Percentiles rank a stretch among this genome's conserved stretches.
Conservation (phyloP, 495 filamentous ascomycete species). For the Aspergillus bridgeri region DNA sequence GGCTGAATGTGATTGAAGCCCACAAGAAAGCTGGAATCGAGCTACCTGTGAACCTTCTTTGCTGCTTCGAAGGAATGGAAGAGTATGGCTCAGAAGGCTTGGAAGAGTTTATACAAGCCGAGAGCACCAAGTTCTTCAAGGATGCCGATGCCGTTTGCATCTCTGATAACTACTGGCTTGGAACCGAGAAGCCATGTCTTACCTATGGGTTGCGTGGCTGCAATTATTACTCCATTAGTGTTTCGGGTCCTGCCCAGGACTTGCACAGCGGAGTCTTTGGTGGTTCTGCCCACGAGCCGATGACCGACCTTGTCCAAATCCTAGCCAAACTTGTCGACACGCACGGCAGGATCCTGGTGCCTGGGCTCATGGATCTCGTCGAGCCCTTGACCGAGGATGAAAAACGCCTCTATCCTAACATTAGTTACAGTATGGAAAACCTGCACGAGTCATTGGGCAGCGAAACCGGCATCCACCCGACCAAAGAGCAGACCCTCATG, state of each 20-base stretch:
- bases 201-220: constrained; percentile 97
- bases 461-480: constrained; percentile 76
- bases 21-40: constrained; percentile 93
- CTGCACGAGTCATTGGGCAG: constrained; percentile 86
- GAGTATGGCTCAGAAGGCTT: constrained; percentile 97
- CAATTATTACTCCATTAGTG: constrained; percentile 90
- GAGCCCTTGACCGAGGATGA: constrained; percentile 84
- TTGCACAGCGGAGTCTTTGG: constrained; percentile 96
- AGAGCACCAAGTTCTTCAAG: constrained; percentile 88
- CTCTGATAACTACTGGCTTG: constrained; percentile 99
- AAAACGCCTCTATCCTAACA: constrained; percentile 74
- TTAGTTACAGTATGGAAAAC: constrained; percentile 93
- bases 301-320: constrained; percentile 88
- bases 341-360: constrained; percentile 83
- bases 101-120: constrained; percentile 86
- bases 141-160: constrained; percentile 97
- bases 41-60: constrained; percentile 94
- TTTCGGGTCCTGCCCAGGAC: constrained; percentile 88
- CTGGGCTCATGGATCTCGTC: constrained; percentile 86
- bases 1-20: constrained; percentile 96
- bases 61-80: constrained; percentile 99
- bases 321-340: constrained; percentile 81
- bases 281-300: constrained; percentile 92
- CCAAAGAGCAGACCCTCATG: constrained; percentile 90
- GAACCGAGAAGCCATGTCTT: constrained; percentile 94